These are phyloP conservation scores for Globisporangium nagaii DNA, from an alignment of 352 stramenopile genomes.

Conservation along the genomic window DNA sequence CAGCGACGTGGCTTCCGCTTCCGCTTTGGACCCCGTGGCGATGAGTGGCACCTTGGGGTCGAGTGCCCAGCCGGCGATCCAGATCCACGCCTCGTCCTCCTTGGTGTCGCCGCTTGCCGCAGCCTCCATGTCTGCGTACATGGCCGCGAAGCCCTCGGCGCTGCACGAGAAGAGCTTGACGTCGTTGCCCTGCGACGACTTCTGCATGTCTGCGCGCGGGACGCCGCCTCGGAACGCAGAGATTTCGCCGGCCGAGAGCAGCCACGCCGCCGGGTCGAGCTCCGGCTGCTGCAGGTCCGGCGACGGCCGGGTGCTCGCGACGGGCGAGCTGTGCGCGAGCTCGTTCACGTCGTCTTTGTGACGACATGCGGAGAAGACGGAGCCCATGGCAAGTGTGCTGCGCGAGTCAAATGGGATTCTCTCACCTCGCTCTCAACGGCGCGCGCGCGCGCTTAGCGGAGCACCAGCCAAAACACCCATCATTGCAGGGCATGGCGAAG, in stretches of 20 bases:
- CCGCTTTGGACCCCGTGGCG: not conserved
- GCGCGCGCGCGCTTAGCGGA: too few relatives aligned
- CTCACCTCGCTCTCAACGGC: too few relatives aligned
- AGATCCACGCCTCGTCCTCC: slow-evolving; percentile 14
- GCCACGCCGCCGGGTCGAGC: slow-evolving; percentile 10
- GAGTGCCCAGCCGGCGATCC: slow-evolving; percentile 18
- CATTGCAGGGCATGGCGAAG: too few relatives aligned
- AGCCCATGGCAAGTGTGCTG: slow-evolving; percentile 3
- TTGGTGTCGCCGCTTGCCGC: not conserved
- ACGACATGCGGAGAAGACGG: slow-evolving; percentile 5
- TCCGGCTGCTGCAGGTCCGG: slow-evolving; percentile 5
- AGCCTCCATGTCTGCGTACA: slow-evolving; percentile 13
- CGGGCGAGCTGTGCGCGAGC: not conserved
- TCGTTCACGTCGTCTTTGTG: not conserved
- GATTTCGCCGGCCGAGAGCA: slow-evolving; percentile 4
- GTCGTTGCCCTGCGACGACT: not conserved
- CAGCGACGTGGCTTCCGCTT: slow-evolving; percentile 6
- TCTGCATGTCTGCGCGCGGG: not conserved
- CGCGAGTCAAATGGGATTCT: too few relatives aligned
- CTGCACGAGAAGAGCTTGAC: slow-evolving; percentile 6
- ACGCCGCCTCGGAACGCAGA: not conserved
- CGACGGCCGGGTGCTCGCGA: not conserved
- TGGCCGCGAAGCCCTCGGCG: slow-evolving; percentile 9
- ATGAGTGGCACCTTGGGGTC: slow-evolving; percentile 13
- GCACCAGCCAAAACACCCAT: not conserved